phyloP scores from a whole-genome alignment of 495 filamentous ascomycete genomes.

The Penicillium tannophilum region DNA sequence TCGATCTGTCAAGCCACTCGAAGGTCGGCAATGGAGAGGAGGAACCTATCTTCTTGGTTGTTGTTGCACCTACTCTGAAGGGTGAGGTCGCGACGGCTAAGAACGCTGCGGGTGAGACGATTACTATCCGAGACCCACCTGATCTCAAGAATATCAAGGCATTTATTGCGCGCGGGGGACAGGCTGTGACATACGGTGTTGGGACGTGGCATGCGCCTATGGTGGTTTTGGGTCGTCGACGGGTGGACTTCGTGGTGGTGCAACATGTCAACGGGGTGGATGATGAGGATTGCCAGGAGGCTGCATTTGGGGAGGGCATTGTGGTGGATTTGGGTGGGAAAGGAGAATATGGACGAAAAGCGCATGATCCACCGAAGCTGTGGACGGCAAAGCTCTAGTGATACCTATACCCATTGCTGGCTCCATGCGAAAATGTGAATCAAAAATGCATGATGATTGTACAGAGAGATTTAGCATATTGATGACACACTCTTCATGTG shows the following conservation, averaged over 20 bases:
- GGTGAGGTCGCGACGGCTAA: conserved; percentile 36
- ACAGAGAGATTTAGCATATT: background rate
- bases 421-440: background rate
- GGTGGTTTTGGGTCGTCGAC: conserved; percentile 73
- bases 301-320: conserved; percentile 52
- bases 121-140: conserved; percentile 62
- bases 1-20: conserved; percentile 54
- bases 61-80: conserved; percentile 76
- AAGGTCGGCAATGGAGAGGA: conserved; percentile 33
- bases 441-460: background rate
- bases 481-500: background rate
- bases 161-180: conserved; percentile 75
- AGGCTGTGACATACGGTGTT: conserved; percentile 88
- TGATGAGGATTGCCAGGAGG: conserved; percentile 90
- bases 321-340: conserved; percentile 35
- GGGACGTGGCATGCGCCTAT: conserved; percentile 99
- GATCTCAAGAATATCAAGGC: conserved; percentile 71
- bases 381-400: conserved; percentile 29
- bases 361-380: conserved; percentile 36
- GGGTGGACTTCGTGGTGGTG: conserved; percentile 82
- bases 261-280: conserved; percentile 85
- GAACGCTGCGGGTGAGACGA: conserved; percentile 31
- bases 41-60: conserved; percentile 69
- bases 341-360: conserved; percentile 29
- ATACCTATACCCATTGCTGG: background rate